These are phyloP conservation scores for Paraglomus occultum DNA, from an alignment of 192 early-diverging fungal genomes.

Conservation along the genomic window DNA sequence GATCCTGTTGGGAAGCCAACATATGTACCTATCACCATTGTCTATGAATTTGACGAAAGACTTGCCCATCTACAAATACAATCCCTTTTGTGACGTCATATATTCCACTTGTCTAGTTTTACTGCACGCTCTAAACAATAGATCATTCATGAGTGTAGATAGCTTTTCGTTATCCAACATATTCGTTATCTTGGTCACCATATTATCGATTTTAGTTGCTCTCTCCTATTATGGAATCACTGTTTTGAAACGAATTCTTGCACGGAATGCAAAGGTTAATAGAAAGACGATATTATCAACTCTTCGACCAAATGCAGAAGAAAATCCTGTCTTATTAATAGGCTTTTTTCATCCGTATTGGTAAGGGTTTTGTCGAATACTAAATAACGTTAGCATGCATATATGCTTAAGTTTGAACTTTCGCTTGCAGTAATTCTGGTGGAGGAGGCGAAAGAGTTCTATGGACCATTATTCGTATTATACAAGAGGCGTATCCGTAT, in stretches of 20 bases:
- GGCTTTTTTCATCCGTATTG: conserved; percentile 97
- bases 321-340: conserved; percentile 48
- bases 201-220: no score
- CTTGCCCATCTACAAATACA: no score
- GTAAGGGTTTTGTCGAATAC: conserved; percentile 32
- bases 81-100: no score
- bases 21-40: no score
- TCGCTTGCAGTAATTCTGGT: conserved; percentile 64
- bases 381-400: background rate
- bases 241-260: background rate
- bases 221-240: no score
- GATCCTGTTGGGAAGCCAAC: no score
- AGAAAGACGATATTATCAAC: conserved; percentile 6
- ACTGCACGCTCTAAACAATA: no score
- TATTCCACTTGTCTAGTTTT: no score
- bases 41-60: no score
- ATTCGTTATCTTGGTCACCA: no score
- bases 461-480: conserved; percentile 83
- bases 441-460: conserved; percentile 98
- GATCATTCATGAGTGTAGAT: no score
- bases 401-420: background rate
- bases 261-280: background rate
- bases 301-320: conserved; percentile 22
- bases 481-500: conserved; percentile 70
- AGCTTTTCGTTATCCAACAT: no score